Percentiles rank a stretch among this genome's conserved stretches.
phyloP scores from a whole-genome alignment of 805 yeast species.

The Hanseniaspora singularis region DNA sequence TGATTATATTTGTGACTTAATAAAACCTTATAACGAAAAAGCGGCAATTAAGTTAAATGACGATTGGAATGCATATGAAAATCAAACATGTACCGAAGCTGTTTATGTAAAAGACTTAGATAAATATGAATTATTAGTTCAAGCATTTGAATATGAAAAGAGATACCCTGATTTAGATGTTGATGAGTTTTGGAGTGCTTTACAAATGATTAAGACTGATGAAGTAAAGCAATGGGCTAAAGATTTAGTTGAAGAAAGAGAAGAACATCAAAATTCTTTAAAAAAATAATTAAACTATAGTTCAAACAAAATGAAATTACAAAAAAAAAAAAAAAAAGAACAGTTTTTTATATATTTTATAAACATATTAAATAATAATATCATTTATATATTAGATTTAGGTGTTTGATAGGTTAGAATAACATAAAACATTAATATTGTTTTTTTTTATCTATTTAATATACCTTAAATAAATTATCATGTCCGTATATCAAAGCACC shows the following conservation, averaged over 20 bases:
- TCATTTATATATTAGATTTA: too few species aligned
- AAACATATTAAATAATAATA: too few species aligned
- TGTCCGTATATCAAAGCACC: constrained; percentile 82
- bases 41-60: constrained; percentile 56
- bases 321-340: constrained; percentile 19
- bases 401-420: too few species aligned
- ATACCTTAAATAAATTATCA: constrained; percentile 52
- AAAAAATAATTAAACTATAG: constrained; percentile 27
- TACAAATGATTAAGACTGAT: constrained; percentile 49
- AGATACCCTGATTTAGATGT: constrained; percentile 46
- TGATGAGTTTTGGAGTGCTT: constrained; percentile 56
- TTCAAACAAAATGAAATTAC: too few species aligned
- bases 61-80: constrained; percentile 83
- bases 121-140: constrained; percentile 74
- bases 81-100: constrained; percentile 70
- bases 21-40: constrained; percentile 48
- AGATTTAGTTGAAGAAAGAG: constrained; percentile 40
- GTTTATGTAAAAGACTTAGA: constrained; percentile 87
- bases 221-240: constrained; percentile 63
- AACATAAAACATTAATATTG: too few species aligned
- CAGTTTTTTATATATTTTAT: too few species aligned
- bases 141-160: constrained; percentile 76
- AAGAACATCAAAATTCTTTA: constrained; percentile 14
- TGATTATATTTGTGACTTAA: constrained; percentile 46
- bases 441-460: too few species aligned